A percentile compares a stretch with the other conserved stretches of the same genome.
Evolutionary conservation across 768 basidiomycete species (phyloP).

Genomic region (Tephrocybe rancida): DNA sequence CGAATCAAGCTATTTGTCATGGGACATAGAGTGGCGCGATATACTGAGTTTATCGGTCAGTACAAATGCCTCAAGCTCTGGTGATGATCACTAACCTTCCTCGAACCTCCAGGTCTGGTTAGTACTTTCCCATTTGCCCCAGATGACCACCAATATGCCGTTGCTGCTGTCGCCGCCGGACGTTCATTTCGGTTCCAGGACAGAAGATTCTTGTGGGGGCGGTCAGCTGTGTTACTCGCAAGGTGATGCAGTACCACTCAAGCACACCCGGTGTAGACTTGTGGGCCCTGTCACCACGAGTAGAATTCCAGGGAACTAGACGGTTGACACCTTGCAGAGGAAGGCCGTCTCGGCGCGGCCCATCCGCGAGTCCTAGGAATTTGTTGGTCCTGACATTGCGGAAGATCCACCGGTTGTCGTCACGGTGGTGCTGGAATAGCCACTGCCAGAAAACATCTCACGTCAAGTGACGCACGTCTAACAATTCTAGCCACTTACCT

Average conservation of each 20-base stretch:
- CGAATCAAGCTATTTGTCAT: too few relatives aligned
- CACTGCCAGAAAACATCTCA: conserved; percentile 20
- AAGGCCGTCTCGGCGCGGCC: conserved; percentile 3
- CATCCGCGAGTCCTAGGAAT: conserved; percentile 18
- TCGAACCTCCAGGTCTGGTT: conserved; percentile 46
- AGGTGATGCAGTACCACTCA: too few relatives aligned
- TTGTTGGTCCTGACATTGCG: conserved; percentile 16
- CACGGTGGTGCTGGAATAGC: conserved; percentile 7
- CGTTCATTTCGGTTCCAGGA: conserved; percentile 27
- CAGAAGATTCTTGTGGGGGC: conserved; percentile 36
- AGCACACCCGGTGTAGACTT: conserved; percentile 19
- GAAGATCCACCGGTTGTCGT: conserved; percentile 20
- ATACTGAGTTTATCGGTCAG: too few relatives aligned
- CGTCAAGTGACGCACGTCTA: too few relatives aligned
- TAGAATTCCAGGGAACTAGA: conserved; percentile 21
- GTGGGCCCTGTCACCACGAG: conserved; percentile 15
- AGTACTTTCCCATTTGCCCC: conserved; percentile 39
- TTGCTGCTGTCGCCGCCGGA: conserved; percentile 40
- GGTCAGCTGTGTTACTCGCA: neutral
- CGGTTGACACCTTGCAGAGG: conserved; percentile 15
- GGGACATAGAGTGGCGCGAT: too few relatives aligned
- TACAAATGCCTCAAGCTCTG: too few relatives aligned
- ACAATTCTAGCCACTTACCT: conserved; percentile 26
- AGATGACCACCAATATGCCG: conserved; percentile 44
- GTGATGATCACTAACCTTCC: conserved; percentile 5